Evolutionary conservation across 768 basidiomycete species (phyloP), one percentile per base, ranked within the genome.

Genomic region (Tylopilus balloui): DNA sequence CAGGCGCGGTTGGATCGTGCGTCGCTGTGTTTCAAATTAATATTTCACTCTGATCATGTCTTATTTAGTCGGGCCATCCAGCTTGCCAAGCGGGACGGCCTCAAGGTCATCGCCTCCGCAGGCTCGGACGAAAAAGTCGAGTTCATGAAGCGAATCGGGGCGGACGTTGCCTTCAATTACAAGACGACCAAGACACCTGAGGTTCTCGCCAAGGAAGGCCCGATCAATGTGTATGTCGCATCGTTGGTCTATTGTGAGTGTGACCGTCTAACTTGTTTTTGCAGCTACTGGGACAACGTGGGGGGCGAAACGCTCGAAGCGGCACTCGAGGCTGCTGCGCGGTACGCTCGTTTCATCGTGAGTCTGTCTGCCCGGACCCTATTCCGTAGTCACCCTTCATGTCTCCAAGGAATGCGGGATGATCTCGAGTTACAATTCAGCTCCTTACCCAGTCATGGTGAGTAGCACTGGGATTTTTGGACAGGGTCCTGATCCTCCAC

Each of bases 41-140:
- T 12, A 28, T 23, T 3, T 41, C 39, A 7, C 9, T 28, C 43
- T 20, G 23, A 12, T 31, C 23, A 19, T 24, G 12, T 13, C 17
- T 19, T 29, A 12, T 14, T 28, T n/a, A 51, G 50, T 10, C 28
- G 37, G 6, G 45, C 48, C 34, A 31, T 48, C n/a, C 45, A 41
- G 28, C 32, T 51, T n/a, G 50, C 50, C 39, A 51, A 42, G 35
- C 50, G 44, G 3, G 50, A 50, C n/a, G 50, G 38, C 8, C 50
- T 50, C 44, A 46, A 44, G 20, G 50, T 50, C 24, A 50, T 50
- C 38, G 44, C 44, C 20, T 46, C 49, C 19, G 43, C 49, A 15
- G 44, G 45, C 25, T 51, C 38, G 0, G 50, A 47, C 4, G 50
- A 45, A 5, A 47, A 45, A 23, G 51, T 50, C 19, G 40, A 40